phyloP scores from a whole-genome alignment of 495 filamentous ascomycete genomes.

The Rhizodiscina lignyota region DNA sequence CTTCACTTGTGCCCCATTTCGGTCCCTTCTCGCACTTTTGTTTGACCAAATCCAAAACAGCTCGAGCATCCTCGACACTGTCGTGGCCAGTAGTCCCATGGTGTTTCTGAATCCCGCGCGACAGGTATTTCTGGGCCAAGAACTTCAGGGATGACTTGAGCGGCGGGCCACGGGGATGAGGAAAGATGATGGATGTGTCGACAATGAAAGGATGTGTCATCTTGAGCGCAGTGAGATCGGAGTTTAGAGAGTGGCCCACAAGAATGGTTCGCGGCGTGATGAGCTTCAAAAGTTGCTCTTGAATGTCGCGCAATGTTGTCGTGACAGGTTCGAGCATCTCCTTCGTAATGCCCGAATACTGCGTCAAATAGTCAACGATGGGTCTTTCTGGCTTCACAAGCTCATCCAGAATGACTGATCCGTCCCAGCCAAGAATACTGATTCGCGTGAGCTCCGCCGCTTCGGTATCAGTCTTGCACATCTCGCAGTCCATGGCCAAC shows the following conservation, averaged over 20 bases:
- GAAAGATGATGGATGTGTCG: conserved; percentile 76
- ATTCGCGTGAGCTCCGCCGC: conserved; percentile 73
- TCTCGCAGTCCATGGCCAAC: conserved; percentile 83
- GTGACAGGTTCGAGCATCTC: conserved; percentile 63
- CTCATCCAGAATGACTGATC: conserved; percentile 65
- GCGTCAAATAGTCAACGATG: conserved; percentile 81
- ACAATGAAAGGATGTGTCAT: conserved; percentile 84
- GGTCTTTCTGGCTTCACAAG: conserved; percentile 77
- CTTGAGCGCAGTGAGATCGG: conserved; percentile 68
- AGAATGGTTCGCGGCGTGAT: conserved; percentile 64
- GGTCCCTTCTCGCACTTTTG: conserved; percentile 88
- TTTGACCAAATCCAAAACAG: conserved; percentile 82
- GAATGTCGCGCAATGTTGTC: conserved; percentile 73
- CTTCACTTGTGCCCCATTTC: conserved; percentile 60
- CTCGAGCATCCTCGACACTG: conserved; percentile 78
- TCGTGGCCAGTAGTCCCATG: conserved; percentile 58
- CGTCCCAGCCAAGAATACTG: conserved; percentile 75
- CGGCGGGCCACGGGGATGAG: conserved; percentile 60
- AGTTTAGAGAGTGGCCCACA: conserved; percentile 81
- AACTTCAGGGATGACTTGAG: conserved; percentile 65
- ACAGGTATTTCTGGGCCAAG: conserved; percentile 63
- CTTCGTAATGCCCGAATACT: conserved; percentile 77
- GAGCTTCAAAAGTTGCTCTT: conserved; percentile 53
- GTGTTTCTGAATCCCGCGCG: conserved; percentile 72
- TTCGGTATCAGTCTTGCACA: conserved; percentile 68